A percentile compares a stretch with the other conserved stretches of the same genome.
Conservation (phyloP, 2,329 filamentous ascomycete species). For the Gremmenia infestans region DNA sequence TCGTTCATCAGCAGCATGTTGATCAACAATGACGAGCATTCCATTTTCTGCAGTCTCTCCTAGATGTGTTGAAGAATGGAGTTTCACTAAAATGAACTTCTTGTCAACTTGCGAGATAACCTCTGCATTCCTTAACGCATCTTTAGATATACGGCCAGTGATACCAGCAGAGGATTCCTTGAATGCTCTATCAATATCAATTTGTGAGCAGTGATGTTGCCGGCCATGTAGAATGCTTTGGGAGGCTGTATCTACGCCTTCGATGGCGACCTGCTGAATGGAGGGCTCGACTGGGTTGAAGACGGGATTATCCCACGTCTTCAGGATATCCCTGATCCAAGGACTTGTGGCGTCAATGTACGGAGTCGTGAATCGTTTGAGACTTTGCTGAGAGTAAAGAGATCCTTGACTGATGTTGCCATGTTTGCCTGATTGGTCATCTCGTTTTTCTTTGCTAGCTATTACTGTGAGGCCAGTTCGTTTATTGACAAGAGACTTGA, state of each 20-base stretch:
- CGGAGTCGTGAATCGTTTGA: conserved; percentile 23
- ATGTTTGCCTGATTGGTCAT: not conserved
- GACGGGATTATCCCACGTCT: conserved; percentile 70
- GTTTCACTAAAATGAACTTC: conserved; percentile 77
- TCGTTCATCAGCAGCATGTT: conserved; percentile 92
- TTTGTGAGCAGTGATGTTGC: conserved; percentile 25
- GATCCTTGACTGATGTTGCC: not conserved
- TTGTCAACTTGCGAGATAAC: conserved; percentile 79
- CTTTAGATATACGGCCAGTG: conserved; percentile 54
- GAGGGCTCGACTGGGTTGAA: conserved; percentile 50
- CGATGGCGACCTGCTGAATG: conserved; percentile 40
- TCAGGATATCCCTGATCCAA: conserved; percentile 59
- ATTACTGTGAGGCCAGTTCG: conserved; percentile 47
- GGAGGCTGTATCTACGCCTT: conserved; percentile 25
- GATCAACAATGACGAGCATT: conserved; percentile 73
- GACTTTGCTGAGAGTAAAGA: not conserved
- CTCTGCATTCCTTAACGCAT: conserved; percentile 52
- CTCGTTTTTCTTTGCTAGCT: conserved; percentile 17
- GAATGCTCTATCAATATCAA: conserved; percentile 27
- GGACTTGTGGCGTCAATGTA: conserved; percentile 23
- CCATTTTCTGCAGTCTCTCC: conserved; percentile 10
- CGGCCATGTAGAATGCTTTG: conserved; percentile 21
- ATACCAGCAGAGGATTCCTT: conserved; percentile 23
- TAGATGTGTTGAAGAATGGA: conserved; percentile 3
- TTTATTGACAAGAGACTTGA: conserved; percentile 45